Base-by-base conservation (phyloP, 129 eudicot species). In the Chrysanthemum seticuspe region DNA sequence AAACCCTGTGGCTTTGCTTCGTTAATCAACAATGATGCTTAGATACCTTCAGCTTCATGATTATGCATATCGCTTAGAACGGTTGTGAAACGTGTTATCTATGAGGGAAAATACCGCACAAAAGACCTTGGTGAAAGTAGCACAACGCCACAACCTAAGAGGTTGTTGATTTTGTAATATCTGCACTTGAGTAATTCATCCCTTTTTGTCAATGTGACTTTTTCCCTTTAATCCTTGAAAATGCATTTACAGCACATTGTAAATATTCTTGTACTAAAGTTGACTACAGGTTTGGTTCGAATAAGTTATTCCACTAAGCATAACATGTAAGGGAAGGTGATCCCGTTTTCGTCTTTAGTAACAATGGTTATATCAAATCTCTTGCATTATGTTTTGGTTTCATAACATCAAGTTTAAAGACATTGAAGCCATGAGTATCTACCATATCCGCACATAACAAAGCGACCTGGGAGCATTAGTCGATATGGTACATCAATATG, bases 21-120 rank as follows among this genome's bases (percentile, higher is more conserved):
- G 87, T 72, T 91, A 95, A 10, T 85, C 97, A 45, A 91, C 94
- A 67, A 90, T 90, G 97, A 90, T 90, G 97, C 80, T 90, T 15
- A 81, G 97, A 79, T 95, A 91, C 78, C 82, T 91, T 27, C 91
- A 88, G 77, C 87, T 91, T 61, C 91, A 95, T 6, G 82, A 88
- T 62, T 91, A 65, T 80, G 95, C 97, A 27, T 95, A 91, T 31
- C 85, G 88, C 2, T 40, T 91, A 45, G 97, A 91, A 85, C 71
- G 53, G 84, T 90, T 14, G 97, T 91, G 49, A 87, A 88, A 80
- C 88, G 76, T 11, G 91, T 91, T 3, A 85, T 91, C 36, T 57
- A 36, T 55, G 95, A 85, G 55, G 97, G 91, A 36, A 82, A 80
- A 81, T 80, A 68, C 65, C 81, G 81, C 16, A 87, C 97, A 0